Evolutionary conservation across 169 alveolate species (phyloP).

Genomic region (Plasmodium berghei): DNA sequence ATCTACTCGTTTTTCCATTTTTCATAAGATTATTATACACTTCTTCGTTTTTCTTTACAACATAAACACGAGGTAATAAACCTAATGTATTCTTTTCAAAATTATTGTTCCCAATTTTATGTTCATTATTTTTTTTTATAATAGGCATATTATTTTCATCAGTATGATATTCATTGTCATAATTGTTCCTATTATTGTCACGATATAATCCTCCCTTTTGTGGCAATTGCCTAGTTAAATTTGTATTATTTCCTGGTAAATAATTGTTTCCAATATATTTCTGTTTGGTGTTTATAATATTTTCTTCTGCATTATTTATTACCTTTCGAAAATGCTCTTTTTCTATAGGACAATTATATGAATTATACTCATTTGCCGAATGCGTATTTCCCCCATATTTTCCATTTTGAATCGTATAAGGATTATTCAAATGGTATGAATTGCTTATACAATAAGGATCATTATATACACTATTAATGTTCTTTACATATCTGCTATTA

Average conservation of each 20-base stretch:
- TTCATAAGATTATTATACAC: background rate
- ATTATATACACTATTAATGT: slow-evolving; percentile 8
- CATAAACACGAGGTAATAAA: background rate
- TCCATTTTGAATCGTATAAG: background rate
- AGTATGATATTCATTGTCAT: too few relatives aligned
- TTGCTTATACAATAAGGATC: background rate
- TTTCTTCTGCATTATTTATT: background rate
- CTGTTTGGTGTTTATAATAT: too few relatives aligned
- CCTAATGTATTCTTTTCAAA: background rate
- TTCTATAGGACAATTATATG: background rate
- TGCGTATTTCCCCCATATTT: background rate
- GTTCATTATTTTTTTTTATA: background rate
- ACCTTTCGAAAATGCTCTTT: background rate
- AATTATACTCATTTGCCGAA: background rate
- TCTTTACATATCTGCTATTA: slow-evolving; percentile 8
- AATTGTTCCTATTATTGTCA: too few relatives aligned
- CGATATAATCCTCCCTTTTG: too few relatives aligned
- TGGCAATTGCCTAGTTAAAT: too few relatives aligned
- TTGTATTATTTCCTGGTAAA: too few relatives aligned
- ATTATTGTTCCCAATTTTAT: background rate
- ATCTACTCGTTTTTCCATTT: slow-evolving; percentile 20
- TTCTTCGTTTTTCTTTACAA: background rate
- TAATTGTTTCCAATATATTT: too few relatives aligned
- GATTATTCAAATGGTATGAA: slow-evolving; percentile 9
- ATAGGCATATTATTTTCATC: background rate